Evolutionary conservation across 2,329 filamentous ascomycete genomes (phyloP).

Genomic region (Fusarium chuoi): DNA sequence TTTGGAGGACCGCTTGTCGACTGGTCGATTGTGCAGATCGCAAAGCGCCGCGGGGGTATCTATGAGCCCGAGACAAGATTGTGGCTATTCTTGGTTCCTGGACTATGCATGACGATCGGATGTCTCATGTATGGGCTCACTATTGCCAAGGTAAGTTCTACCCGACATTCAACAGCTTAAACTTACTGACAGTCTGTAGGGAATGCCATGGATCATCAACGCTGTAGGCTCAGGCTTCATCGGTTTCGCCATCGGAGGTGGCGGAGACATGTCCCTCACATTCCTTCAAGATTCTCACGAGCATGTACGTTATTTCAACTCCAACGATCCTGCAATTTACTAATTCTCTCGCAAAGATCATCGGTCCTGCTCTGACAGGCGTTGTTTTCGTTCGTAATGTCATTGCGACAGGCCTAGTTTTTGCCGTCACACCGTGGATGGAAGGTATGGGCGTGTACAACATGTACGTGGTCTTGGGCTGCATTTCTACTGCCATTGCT

Average conservation of each 20-base stretch:
- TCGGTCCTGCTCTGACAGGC: slow-evolving; percentile 25
- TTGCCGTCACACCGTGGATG: slow-evolving; percentile 27
- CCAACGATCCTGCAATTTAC: accelerated
- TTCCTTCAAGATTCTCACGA: slow-evolving; percentile 35
- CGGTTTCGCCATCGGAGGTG: slow-evolving; percentile 31
- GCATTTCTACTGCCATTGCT: slow-evolving; percentile 18
- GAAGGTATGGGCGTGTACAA: slow-evolving; percentile 26
- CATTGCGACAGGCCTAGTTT: slow-evolving; percentile 22
- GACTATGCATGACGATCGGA: slow-evolving; percentile 23
- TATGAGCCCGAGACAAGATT: slow-evolving; percentile 35
- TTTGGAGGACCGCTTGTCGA: slow-evolving; percentile 27
- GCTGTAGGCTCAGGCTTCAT: slow-evolving; percentile 31
- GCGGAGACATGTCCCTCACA: slow-evolving; percentile 30
- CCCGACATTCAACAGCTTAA: accelerated
- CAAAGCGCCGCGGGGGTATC: slow-evolving; percentile 22
- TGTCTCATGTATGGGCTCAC: slow-evolving; percentile 36
- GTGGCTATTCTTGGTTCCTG: slow-evolving; percentile 29
- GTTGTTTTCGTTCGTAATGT: slow-evolving; percentile 34
- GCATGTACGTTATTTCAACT: background rate
- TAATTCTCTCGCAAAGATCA: background rate
- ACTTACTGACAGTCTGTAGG: background rate
- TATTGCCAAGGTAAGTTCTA: slow-evolving; percentile 8
- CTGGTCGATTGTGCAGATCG: slow-evolving; percentile 25
- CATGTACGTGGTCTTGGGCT: slow-evolving; percentile 26
- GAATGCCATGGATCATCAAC: slow-evolving; percentile 37